phyloP scores from a whole-genome alignment of 208 protist species.

The Leishmania major region DNA sequence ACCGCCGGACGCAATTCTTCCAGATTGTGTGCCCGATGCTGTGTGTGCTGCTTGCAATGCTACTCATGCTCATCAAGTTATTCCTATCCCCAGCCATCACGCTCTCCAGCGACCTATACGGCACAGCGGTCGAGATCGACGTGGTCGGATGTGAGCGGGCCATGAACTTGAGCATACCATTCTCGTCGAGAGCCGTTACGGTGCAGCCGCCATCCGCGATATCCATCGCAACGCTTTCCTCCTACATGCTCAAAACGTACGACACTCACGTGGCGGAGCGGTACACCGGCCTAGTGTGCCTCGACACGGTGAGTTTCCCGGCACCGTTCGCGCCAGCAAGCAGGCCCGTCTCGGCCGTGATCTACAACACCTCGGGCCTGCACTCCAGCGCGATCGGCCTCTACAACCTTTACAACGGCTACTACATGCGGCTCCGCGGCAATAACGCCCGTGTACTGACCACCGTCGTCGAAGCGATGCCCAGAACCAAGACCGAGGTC shows the following conservation, averaged over 20 bases:
- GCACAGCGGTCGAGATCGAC: conserved; percentile 35
- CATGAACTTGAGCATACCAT: conserved; percentile 33
- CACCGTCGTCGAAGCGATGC: conserved; percentile 42
- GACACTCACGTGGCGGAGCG: conserved; percentile 38
- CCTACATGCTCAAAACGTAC: conserved; percentile 46
- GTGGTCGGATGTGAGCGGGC: conserved; percentile 23
- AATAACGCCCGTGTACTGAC: conserved; percentile 12
- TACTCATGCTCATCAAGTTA: conserved; percentile 63
- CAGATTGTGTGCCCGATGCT: conserved; percentile 74
- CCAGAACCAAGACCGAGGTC: conserved; percentile 44
- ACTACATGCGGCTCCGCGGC: conserved; percentile 26
- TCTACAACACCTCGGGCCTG: conserved; percentile 58
- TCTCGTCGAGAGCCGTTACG: conserved; percentile 15
- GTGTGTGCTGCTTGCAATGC: conserved; percentile 71
- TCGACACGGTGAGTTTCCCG: conserved; percentile 13
- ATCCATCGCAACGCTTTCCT: conserved; percentile 27
- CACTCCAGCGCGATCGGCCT: conserved; percentile 46
- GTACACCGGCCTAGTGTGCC: conserved; percentile 53
- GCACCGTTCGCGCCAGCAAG: background rate
- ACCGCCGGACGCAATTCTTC: conserved; percentile 72
- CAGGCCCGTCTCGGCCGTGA: conserved; percentile 14
- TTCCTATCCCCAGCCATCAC: conserved; percentile 30
- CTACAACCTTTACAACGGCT: conserved; percentile 46
- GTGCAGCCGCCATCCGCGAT: conserved; percentile 12
- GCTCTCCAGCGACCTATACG: conserved; percentile 50